Percentiles rank a stretch among this genome's conserved stretches.
Evolutionary conservation across 2,329 filamentous ascomycete genomes (phyloP).

Genomic region (Pezicula rhizophila): DNA sequence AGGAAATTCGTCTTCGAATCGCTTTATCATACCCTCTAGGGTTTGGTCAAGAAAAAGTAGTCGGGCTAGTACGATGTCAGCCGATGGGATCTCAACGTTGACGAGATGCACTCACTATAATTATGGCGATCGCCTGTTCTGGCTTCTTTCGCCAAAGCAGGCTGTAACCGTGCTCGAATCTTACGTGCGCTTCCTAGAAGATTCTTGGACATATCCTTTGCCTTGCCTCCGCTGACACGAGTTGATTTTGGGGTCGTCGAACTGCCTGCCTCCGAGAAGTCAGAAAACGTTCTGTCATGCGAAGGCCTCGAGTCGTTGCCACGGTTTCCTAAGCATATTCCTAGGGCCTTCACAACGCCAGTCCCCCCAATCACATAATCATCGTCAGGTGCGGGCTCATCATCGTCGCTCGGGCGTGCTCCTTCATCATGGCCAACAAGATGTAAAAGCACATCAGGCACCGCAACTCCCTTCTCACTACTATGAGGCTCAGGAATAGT

Average conservation of each 20-base stretch:
- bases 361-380: conserved; percentile 96
- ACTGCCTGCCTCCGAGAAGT: conserved; percentile 28
- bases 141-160: conserved; percentile 72
- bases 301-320: conserved; percentile 51
- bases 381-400: conserved; percentile 72
- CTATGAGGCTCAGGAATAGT: conserved; percentile 30
- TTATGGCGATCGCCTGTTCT: conserved; percentile 65
- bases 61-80: conserved; percentile 44
- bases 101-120: conserved; percentile 55
- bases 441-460: conserved; percentile 81
- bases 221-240: conserved; percentile 49
- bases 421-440: conserved; percentile 67
- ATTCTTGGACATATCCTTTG: conserved; percentile 90
- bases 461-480: conserved; percentile 45
- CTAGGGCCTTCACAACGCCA: conserved; percentile 87
- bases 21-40: conserved; percentile 82
- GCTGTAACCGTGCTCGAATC: conserved; percentile 76
- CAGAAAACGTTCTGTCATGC: conserved; percentile 18
- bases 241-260: conserved; percentile 37
- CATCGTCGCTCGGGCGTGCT: conserved; percentile 43
- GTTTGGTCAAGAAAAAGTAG: conserved; percentile 85
- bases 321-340: conserved; percentile 82
- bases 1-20: conserved; percentile 94
- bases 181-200: conserved; percentile 81
- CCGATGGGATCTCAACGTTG: background rate